Percentiles rank a stretch among this genome's conserved stretches.
Conservation (phyloP, 352 stramenopile genomes). For the Phytophthora vignae region DNA sequence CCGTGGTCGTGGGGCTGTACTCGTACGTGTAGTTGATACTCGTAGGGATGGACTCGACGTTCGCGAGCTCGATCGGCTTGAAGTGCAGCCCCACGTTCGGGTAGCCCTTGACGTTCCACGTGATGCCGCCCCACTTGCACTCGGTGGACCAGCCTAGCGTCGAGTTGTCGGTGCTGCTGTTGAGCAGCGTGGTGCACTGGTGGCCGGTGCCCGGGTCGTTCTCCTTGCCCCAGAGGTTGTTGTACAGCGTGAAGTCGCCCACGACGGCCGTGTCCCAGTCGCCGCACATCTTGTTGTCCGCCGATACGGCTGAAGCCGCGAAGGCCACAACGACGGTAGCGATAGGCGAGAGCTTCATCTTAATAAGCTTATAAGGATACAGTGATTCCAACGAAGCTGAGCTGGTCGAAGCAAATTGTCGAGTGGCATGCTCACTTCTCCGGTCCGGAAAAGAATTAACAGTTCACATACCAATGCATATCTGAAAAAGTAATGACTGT, state of each 20-base stretch:
- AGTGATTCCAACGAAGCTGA: background rate
- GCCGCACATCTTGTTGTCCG: constrained; percentile 35
- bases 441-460: no score
- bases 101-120: constrained; percentile 37
- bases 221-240: constrained; percentile 45
- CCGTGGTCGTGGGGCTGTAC: constrained; percentile 29
- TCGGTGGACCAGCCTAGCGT: constrained; percentile 31
- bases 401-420: constrained; percentile 13
- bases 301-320: constrained; percentile 11
- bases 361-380: background rate
- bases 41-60: constrained; percentile 43
- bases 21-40: constrained; percentile 46
- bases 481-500: no score
- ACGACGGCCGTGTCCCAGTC: constrained; percentile 39
- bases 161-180: constrained; percentile 12
- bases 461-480: no score
- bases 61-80: constrained; percentile 33
- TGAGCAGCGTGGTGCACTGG: constrained; percentile 33
- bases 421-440: constrained; percentile 16
- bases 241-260: constrained; percentile 50
- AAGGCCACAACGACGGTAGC: constrained; percentile 2
- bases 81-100: constrained; percentile 36
- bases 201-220: constrained; percentile 32
- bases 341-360: constrained; percentile 34
- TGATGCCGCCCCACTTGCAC: constrained; percentile 33